Percentiles rank a stretch among this genome's conserved stretches.
These are phyloP conservation scores for Phytophthora pluvialis DNA, from an alignment of 352 stramenopile genomes.

Conservation along the genomic window DNA sequence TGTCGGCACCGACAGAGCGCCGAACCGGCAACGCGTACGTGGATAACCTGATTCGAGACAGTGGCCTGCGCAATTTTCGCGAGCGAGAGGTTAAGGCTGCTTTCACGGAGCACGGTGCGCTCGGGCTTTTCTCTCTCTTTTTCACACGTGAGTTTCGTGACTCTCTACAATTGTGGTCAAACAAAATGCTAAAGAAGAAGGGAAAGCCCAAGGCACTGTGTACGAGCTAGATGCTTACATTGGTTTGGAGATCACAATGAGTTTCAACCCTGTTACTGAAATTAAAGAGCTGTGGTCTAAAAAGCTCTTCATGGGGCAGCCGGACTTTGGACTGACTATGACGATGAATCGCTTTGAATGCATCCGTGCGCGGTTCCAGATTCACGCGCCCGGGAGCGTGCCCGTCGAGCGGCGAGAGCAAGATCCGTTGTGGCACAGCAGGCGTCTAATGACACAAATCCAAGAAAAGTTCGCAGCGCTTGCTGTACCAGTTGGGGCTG, in stretches of 20 bases:
- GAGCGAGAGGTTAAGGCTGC: slow-evolving; percentile 2
- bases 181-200: too few relatives aligned
- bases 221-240: too few relatives aligned
- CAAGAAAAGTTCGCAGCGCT: not conserved
- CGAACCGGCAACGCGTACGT: slow-evolving; percentile 10
- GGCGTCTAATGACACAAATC: not conserved
- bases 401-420: not conserved
- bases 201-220: too few relatives aligned
- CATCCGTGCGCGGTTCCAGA: not conserved
- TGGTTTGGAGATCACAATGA: too few relatives aligned
- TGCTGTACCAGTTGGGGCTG: not conserved
- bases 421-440: not conserved
- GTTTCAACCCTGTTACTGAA: too few relatives aligned
- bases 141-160: not conserved
- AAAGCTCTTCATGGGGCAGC: too few relatives aligned
- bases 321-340: too few relatives aligned
- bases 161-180: too few relatives aligned
- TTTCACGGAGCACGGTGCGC: slow-evolving; percentile 7
- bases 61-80: slow-evolving; percentile 11
- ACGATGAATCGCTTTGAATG: not conserved
- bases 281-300: too few relatives aligned
- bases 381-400: not conserved
- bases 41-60: not conserved
- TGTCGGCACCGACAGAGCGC: not conserved
- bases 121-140: slow-evolving; percentile 12